phyloP scores from a whole-genome alignment of 768 basidiomycete genomes.

The Lactifluus subvellereus region DNA sequence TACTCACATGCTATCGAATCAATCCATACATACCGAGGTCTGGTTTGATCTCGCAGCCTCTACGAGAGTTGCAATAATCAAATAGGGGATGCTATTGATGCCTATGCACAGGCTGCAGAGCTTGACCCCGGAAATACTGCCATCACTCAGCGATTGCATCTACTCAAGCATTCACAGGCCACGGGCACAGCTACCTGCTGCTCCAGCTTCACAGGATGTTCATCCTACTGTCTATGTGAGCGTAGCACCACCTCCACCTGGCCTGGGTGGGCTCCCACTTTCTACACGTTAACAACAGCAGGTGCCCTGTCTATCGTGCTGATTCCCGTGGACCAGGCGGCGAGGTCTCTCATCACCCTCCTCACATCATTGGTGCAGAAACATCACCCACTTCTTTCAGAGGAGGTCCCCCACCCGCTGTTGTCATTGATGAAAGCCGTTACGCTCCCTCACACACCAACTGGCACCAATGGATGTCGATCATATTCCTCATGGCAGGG shows the following conservation, averaged over 20 bases:
- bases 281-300: constrained; percentile 43
- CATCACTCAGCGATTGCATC: constrained; percentile 73
- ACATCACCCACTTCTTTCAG: constrained; percentile 70
- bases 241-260: constrained; percentile 60
- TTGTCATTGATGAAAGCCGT: constrained; percentile 70
- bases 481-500: constrained; percentile 40
- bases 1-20: constrained; percentile 99
- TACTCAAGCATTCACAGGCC: constrained; percentile 74
- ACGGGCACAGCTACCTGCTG: constrained; percentile 76
- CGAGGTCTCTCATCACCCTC: constrained; percentile 50
- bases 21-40: constrained; percentile 95
- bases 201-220: constrained; percentile 90
- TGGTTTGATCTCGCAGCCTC: constrained; percentile 95
- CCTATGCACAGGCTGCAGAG: constrained; percentile 91
- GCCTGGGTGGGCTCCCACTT: constrained; percentile 66
- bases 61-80: constrained; percentile 99
- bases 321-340: constrained; percentile 57
- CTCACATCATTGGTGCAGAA: constrained; percentile 44
- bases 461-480: constrained; percentile 70
- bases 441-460: constrained; percentile 60
- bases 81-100: constrained; percentile 97
- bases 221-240: constrained; percentile 93
- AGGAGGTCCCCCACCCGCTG: constrained; percentile 78
- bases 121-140: constrained; percentile 82
- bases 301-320: constrained; percentile 48